Evolutionary conservation across 2,329 filamentous ascomycete genomes (phyloP).

Genomic region (Fusarium proliferatum): DNA sequence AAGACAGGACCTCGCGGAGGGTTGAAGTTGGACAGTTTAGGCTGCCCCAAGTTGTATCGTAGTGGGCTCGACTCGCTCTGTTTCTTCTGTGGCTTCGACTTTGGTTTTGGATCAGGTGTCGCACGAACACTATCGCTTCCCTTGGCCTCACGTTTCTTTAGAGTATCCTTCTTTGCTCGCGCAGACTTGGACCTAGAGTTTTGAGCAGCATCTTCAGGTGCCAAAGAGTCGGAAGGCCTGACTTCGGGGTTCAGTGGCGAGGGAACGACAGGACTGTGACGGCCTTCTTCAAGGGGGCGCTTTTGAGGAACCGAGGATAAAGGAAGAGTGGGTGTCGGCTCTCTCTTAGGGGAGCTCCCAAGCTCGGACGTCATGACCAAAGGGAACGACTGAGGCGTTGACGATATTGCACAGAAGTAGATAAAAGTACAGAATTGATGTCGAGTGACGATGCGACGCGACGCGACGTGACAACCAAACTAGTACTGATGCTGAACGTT

Average conservation of each 20-base stretch:
- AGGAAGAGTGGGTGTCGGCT: slow-evolving; percentile 54
- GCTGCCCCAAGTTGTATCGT: slow-evolving; percentile 72
- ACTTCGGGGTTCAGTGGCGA: slow-evolving; percentile 80
- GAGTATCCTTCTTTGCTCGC: slow-evolving; percentile 71
- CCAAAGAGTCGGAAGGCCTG: slow-evolving; percentile 53
- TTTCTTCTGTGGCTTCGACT: slow-evolving; percentile 48
- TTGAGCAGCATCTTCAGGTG: slow-evolving; percentile 61
- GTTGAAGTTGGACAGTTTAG: slow-evolving; percentile 71
- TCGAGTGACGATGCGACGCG: not conserved
- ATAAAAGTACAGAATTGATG: not conserved
- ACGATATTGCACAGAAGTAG: not conserved
- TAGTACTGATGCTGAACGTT: not conserved
- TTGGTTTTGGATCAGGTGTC: slow-evolving; percentile 66
- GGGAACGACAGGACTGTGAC: slow-evolving; percentile 74
- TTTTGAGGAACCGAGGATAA: slow-evolving; percentile 70
- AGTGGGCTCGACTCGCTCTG: slow-evolving; percentile 63
- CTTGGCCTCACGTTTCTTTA: slow-evolving; percentile 76
- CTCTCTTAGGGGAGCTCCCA: slow-evolving; percentile 53
- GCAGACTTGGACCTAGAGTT: slow-evolving; percentile 52
- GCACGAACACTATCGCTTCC: slow-evolving; percentile 63
- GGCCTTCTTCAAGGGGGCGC: slow-evolving; percentile 72
- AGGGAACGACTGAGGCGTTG: not conserved
- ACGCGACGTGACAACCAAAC: not conserved
- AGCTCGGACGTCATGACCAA: slow-evolving; percentile 51
- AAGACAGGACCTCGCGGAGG: slow-evolving; percentile 67